Percentiles rank a stretch among this genome's conserved stretches.
These are phyloP conservation scores for Nannochloropsis salina DNA, from an alignment of 108 stramenopile genomes.

Conservation along the genomic window DNA sequence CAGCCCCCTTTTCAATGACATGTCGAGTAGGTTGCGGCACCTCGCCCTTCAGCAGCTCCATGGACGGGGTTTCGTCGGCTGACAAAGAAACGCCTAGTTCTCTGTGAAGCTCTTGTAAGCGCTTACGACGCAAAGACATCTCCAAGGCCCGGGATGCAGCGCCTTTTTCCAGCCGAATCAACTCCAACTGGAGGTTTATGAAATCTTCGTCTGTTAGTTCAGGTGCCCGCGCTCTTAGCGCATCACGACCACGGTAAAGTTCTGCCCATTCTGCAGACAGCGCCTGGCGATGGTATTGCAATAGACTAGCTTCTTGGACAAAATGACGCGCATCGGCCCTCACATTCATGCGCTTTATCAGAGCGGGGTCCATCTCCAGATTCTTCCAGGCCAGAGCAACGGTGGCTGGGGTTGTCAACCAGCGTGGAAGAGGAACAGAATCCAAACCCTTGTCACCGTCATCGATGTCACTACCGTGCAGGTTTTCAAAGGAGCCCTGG, in stretches of 20 bases:
- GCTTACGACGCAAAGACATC: not conserved
- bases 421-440: not conserved
- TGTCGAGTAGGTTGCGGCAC: not conserved
- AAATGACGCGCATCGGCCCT: not conserved
- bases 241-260: not conserved
- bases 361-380: not conserved
- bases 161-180: conserved; percentile 20
- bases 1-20: not conserved
- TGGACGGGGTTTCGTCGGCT: not conserved
- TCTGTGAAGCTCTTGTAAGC: not conserved
- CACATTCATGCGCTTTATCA: not conserved
- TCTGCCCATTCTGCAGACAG: not conserved
- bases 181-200: not conserved
- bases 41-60: not conserved
- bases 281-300: not conserved
- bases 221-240: not conserved
- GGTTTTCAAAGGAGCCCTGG: not conserved
- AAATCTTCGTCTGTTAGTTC: conserved; percentile 5
- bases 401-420: not conserved
- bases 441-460: not conserved
- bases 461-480: not conserved
- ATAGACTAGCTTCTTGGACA: not conserved
- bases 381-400: not conserved
- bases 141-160: not conserved
- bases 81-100: not conserved